Evolutionary conservation across 805 yeast genomes (phyloP), one percentile per base, ranked within the genome.

Genomic region (Pichia deserticola): DNA sequence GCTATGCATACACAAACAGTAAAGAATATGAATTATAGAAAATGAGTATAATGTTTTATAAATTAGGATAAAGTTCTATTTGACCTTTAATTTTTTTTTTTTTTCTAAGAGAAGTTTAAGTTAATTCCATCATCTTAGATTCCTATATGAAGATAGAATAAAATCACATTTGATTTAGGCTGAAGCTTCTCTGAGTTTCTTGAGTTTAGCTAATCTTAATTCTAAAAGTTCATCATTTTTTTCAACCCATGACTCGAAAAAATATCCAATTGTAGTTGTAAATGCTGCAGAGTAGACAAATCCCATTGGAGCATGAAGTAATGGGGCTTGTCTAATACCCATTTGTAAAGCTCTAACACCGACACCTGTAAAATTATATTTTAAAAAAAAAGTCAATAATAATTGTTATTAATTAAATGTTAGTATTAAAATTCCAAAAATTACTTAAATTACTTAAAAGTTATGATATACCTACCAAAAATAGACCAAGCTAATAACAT

Each of bases 291-390:
- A 72, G 50, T 64, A 67, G 5, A 67, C 65, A 51, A 69, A 73
- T 15, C 75, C 77, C 51, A 65, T 47, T 43, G 73, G 75, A 47
- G 66, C 62, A 50, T 61, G 60, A 5, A 62, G 50, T 51, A 68
- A 57, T 32, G 76, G 73, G 49, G 67, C 68, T 53, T 71, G 68
- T 56, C 71, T 63, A 33, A 74, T 60, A 36, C 77, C 77, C 51
- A 69, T 52, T 57, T 74, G 78, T 55, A 68, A 69, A 4, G 71
- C 73, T 64, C 78, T 72, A 11, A 68, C 74, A 36, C 65, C 59
- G 34, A 68, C 66, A 43, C 77, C 75, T 69, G 12, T 11, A 30
- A 8, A 11, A 38, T n/a, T 15, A 29, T 25, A 1, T 4, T 25
- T 28, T n/a, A 20, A 9, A 10, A 4, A 5, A 11, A 12, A 36